Evolutionary conservation across 495 filamentous ascomycete genomes (phyloP).

Genomic region (Astrothelium subdiscretum): DNA sequence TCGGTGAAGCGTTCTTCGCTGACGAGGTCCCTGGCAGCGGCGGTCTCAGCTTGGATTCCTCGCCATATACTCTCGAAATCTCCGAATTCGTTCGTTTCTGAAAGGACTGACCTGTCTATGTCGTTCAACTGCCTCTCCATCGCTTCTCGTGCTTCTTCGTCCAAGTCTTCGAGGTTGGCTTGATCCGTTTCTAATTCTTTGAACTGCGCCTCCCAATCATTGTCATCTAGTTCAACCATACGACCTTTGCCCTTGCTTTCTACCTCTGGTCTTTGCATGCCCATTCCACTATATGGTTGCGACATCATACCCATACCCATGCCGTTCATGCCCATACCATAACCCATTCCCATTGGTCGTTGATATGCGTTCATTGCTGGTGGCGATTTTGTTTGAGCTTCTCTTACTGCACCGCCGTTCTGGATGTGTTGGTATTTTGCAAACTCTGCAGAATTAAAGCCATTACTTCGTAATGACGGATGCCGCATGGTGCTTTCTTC

Average conservation of each 20-base stretch:
- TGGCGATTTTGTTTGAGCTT: slow-evolving; percentile 40
- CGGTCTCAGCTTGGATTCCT: slow-evolving; percentile 71
- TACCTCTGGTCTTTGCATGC: slow-evolving; percentile 40
- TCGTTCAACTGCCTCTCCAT: slow-evolving; percentile 85
- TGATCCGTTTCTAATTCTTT: slow-evolving; percentile 67
- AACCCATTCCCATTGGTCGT: slow-evolving; percentile 50
- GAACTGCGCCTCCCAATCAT: slow-evolving; percentile 94
- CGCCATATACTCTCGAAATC: slow-evolving; percentile 63
- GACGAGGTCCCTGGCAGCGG: slow-evolving; percentile 51
- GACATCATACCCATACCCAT: slow-evolving; percentile 27
- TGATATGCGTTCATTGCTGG: slow-evolving; percentile 46
- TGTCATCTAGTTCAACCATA: slow-evolving; percentile 85
- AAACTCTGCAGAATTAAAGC: slow-evolving; percentile 75
- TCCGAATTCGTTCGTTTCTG: slow-evolving; percentile 44
- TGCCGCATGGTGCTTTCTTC: slow-evolving; percentile 43
- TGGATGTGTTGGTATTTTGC: slow-evolving; percentile 69
- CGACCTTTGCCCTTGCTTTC: slow-evolving; percentile 71
- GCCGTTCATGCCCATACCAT: slow-evolving; percentile 29
- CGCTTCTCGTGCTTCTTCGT: slow-evolving; percentile 59
- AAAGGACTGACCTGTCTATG: slow-evolving; percentile 70
- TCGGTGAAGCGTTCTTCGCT: slow-evolving; percentile 49
- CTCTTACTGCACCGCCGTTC: slow-evolving; percentile 41
- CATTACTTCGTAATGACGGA: background rate
- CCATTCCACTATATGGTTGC: slow-evolving; percentile 26
- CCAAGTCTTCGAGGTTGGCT: slow-evolving; percentile 39